Conservation (phyloP, 2,329 filamentous ascomycete genomes). For the Xylariaceae sp. region DNA sequence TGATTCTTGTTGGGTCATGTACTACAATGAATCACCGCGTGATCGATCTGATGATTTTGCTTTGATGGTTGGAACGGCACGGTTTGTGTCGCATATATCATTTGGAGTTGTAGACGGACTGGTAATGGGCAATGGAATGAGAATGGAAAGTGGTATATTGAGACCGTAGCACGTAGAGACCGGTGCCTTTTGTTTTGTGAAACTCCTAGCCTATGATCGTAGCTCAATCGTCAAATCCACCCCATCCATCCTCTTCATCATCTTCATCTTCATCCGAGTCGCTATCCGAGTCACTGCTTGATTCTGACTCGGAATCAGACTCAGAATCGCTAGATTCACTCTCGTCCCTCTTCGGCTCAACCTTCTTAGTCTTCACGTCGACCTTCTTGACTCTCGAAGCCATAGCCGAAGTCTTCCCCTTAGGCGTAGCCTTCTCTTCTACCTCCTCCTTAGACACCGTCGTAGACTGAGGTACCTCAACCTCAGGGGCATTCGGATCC, state of each 20-base stretch:
- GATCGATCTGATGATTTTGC: no score
- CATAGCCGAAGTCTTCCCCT: background rate
- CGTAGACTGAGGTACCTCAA: constrained; percentile 14
- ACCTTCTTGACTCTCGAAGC: no score
- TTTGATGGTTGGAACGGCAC: no score
- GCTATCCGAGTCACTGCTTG: constrained; percentile 15
- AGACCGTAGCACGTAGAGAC: no score
- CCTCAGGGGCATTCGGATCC: constrained; percentile 37
- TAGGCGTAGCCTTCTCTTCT: background rate
- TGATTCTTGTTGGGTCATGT: no score
- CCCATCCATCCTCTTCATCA: constrained; percentile 28
- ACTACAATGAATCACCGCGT: no score
- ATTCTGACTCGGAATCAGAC: background rate
- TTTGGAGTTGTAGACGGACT: no score
- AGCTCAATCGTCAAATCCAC: constrained; percentile 32
- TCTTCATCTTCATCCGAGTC: constrained; percentile 10
- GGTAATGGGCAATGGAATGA: no score
- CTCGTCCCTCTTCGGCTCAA: background rate
- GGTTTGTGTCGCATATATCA: no score
- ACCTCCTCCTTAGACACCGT: constrained; percentile 8
- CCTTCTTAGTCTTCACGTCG: no score
- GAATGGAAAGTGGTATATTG: no score
- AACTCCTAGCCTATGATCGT: background rate
- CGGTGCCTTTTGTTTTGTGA: background rate
- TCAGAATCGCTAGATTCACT: constrained; percentile 11